phyloP scores from a whole-genome alignment of 306 rosid species.

The Citrullus mucosospermus region DNA sequence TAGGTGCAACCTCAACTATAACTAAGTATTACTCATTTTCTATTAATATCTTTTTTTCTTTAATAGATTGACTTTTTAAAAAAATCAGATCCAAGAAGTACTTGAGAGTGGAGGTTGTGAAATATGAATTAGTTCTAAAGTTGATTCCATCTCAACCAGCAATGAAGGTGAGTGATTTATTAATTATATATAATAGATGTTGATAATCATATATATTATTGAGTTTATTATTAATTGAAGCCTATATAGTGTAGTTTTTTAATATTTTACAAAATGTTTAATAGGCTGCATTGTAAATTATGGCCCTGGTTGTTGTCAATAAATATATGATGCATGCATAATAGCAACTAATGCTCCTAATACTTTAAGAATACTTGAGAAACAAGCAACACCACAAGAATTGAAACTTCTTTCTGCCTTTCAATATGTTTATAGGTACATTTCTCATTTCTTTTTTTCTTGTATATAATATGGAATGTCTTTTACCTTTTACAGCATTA shows the following conservation, averaged over 20 bases:
- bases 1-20: too few relatives aligned
- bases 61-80: too few relatives aligned
- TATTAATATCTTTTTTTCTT: too few relatives aligned
- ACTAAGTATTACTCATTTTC: too few relatives aligned
- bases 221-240: too few relatives aligned
- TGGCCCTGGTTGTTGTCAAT: conserved; percentile 46
- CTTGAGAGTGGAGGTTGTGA: conserved; percentile 44
- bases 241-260: too few relatives aligned
- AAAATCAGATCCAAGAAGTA: conserved; percentile 53
- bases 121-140: conserved; percentile 39
- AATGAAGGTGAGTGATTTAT: conserved; percentile 34
- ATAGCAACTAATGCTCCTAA: conserved; percentile 82
- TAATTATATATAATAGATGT: not conserved
- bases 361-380: conserved; percentile 56
- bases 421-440: conserved; percentile 72
- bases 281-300: conserved; percentile 47
- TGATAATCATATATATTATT: not conserved
- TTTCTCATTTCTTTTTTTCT: too few relatives aligned
- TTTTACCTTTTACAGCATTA: too few relatives aligned
- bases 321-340: conserved; percentile 46
- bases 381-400: conserved; percentile 56
- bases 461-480: not conserved
- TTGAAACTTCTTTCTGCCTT: conserved; percentile 77
- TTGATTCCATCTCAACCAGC: conserved; percentile 33
- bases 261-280: not conserved